Evolutionary conservation across 1,139 yeast species (phyloP).

Genomic region (Pichia sp.): DNA sequence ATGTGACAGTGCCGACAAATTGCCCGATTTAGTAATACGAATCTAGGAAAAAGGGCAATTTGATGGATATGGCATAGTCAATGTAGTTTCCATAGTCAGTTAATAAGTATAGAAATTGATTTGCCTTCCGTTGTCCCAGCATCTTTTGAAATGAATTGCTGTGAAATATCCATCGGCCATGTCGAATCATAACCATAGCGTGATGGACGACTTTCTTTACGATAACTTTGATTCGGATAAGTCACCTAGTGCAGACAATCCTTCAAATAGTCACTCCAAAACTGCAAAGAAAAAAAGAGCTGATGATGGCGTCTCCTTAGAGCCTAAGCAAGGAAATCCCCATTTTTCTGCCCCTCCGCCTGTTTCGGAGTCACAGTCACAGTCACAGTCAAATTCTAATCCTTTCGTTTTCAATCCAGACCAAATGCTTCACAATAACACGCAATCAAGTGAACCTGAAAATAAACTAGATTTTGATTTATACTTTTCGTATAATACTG

Average conservation of each 20-base stretch:
- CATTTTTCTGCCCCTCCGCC: not conserved
- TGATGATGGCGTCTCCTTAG: not conserved
- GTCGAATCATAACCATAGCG: not conserved
- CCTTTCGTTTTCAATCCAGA: not conserved
- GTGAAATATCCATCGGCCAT: not conserved
- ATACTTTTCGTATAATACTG: conserved; percentile 95
- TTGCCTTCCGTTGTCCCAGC: not conserved
- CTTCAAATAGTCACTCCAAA: not conserved
- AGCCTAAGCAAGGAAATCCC: not conserved
- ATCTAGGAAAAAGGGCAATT: not conserved
- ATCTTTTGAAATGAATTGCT: not conserved
- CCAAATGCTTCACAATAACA: not conserved
- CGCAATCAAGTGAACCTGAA: conserved; percentile 6
- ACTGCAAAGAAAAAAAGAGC: not conserved
- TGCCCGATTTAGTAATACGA: not conserved
- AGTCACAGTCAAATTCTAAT: not conserved
- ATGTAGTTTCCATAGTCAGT: not conserved
- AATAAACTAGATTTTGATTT: conserved; percentile 51
- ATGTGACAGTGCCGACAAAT: not conserved
- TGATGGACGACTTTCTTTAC: conserved; percentile 3
- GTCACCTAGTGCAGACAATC: not conserved
- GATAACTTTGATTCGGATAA: conserved; percentile 12
- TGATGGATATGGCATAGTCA: not conserved
- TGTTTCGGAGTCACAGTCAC: not conserved
- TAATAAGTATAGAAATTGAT: not conserved